Percentiles rank a stretch among this genome's conserved stretches.
Evolutionary conservation across 768 basidiomycete genomes (phyloP).

Genomic region (Phanerodontia chrysosporium): DNA sequence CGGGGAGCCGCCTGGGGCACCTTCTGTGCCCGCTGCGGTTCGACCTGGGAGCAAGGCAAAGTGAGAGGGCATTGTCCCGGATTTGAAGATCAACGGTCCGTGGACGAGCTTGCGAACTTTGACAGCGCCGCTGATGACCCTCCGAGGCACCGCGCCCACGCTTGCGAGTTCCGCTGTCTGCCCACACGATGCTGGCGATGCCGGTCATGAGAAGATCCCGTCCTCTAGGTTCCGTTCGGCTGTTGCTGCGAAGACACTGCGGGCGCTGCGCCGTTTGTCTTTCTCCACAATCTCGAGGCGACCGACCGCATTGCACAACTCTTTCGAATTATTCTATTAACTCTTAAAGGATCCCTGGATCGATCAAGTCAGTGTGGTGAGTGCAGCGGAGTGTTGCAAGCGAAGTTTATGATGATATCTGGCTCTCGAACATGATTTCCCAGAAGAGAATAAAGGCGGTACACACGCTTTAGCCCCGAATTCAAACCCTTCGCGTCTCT

Average conservation of each 20-base stretch:
- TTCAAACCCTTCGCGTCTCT: constrained; percentile 12
- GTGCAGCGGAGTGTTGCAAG: not conserved
- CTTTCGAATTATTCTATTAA: not conserved
- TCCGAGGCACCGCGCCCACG: constrained; percentile 4
- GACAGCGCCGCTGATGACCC: not conserved
- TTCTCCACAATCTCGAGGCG: constrained; percentile 1
- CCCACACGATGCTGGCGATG: constrained; percentile 1
- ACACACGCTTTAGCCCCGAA: constrained; percentile 23
- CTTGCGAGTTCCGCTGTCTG: not conserved
- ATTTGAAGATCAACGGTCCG: constrained; percentile 2
- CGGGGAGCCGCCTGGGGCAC: not conserved
- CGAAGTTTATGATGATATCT: constrained; percentile 1
- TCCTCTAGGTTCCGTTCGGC: not conserved
- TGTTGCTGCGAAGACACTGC: not conserved
- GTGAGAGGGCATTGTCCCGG: constrained; percentile 1
- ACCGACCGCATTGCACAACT: not conserved
- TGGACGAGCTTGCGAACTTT: not conserved
- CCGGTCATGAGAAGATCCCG: constrained; percentile 1
- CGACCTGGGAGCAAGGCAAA: not conserved
- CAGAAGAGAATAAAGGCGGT: constrained; percentile 26
- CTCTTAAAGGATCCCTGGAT: not conserved
- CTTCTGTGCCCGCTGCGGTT: not conserved
- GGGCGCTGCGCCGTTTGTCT: not conserved
- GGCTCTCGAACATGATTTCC: constrained; percentile 15
- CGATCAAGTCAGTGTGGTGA: not conserved